Base-by-base conservation (phyloP, 2,329 filamentous ascomycete species). In the Pseudogymnoascus sp. region DNA sequence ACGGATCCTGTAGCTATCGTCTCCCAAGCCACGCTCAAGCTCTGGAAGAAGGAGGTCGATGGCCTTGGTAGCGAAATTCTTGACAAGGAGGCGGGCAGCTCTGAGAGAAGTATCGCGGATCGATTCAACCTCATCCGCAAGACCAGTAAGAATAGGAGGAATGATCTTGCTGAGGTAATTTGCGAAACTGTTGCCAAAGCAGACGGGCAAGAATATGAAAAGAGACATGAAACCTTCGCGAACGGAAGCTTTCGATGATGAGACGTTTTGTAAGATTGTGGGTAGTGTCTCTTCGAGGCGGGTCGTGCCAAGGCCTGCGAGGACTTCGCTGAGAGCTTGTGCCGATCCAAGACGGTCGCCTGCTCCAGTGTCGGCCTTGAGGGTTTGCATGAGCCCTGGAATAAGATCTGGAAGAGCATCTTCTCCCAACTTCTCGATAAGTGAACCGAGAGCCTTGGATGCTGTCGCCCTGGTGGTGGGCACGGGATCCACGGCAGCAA, bases 181-280 rank as follows among this genome's bases (percentile, higher is more conserved):
- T 68, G 94, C 89, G 72, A 99, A 99, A 74, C 92, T 96, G 81
- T 99, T 99, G 71, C 94, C 94, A 70, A 99, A 99, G 77, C 94
- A 99, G 60, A 96, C 94, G 10, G 94, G 94, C 78, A 99, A 85
- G 83, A 97, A 99, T 68, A 99, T 97, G 77, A 99, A 99, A 40
- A 99, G 83, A 6, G 94, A 97, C 94, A 99, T 99, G 79, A 99
- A 99, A 52, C 94, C 94, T 80, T 99, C 94, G 69, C 94, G 87
- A 66, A 99, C 91, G 61, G 92, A 86, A 15, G 94, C 74, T 76
- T 96, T 97, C 68, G 88, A 85, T 70, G 93, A 97, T 68, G 91
- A 87, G 67, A 96, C 93, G 71, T 99, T 99, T 71, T 97, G 93
- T 40, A 99, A 78, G 69, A 99, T 96, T 10, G 93, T 97, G 39